A percentile compares a stretch with the other conserved stretches of the same genome.
phyloP scores from a whole-genome alignment of 495 filamentous ascomycete genomes.

The Articulospora tetracladia region DNA sequence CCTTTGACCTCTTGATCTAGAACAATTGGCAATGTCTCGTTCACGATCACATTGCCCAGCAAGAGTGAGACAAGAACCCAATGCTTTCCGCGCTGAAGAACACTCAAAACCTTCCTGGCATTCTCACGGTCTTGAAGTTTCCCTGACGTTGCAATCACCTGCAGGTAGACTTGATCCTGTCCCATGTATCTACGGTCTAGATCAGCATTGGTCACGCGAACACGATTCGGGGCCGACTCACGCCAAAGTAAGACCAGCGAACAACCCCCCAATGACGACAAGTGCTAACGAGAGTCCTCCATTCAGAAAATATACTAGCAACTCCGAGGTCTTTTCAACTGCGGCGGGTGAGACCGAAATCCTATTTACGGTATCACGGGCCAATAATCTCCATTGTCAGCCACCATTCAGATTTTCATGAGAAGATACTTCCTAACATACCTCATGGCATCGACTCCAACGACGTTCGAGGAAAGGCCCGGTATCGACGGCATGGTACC shows the following conservation, averaged over 20 bases:
- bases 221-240: not conserved
- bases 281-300: slow-evolving; percentile 3
- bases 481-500: not conserved
- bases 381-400: not conserved
- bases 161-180: slow-evolving; percentile 8
- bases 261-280: slow-evolving; percentile 6
- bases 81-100: slow-evolving; percentile 7
- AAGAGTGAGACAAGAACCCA: slow-evolving; percentile 13
- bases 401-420: not conserved
- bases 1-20: slow-evolving; percentile 6
- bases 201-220: not conserved
- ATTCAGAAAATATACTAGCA: slow-evolving; percentile 2
- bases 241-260: slow-evolving; percentile 13
- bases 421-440: not conserved
- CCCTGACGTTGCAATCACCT: slow-evolving; percentile 8
- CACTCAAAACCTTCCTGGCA: slow-evolving; percentile 8
- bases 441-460: not conserved
- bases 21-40: slow-evolving; percentile 12
- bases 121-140: not conserved
- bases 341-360: not conserved
- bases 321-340: slow-evolving; percentile 12
- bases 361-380: not conserved
- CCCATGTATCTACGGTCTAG: slow-evolving; percentile 3
- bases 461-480: not conserved
- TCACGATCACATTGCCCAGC: slow-evolving; percentile 13